phyloP scores from a whole-genome alignment of 257 asterid genomes.

The Gentiana dahurica region DNA sequence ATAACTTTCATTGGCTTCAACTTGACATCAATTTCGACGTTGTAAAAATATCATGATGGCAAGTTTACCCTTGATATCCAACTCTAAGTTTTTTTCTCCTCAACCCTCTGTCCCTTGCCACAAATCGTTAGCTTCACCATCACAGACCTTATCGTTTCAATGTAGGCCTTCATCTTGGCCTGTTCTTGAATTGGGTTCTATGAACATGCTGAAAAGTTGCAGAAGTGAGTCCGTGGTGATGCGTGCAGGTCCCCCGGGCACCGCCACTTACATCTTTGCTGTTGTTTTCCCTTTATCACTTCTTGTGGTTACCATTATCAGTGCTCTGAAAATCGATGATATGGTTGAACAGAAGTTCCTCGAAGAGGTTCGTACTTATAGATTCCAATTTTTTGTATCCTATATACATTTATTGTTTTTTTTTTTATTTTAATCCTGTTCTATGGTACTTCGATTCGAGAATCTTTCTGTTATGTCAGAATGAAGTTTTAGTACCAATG shows the following conservation, averaged over 20 bases:
- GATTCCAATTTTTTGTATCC: neutral
- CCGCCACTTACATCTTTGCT: constrained; percentile 50
- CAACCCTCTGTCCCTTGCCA: neutral
- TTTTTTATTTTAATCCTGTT: no score
- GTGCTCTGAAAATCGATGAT: constrained; percentile 48
- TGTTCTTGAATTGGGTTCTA: constrained; percentile 8
- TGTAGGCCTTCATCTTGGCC: neutral
- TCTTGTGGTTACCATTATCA: constrained; percentile 46
- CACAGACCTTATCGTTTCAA: constrained; percentile 1
- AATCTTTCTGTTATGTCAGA: no score
- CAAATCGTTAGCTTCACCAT: neutral
- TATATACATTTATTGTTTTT: no score
- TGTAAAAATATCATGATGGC: constrained; percentile 4
- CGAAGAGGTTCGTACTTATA: constrained; percentile 45
- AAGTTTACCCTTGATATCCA: constrained; percentile 6
- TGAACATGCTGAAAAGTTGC: constrained; percentile 1
- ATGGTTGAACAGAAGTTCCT: constrained; percentile 59
- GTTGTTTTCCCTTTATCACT: constrained; percentile 60
- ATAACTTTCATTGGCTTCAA: no score
- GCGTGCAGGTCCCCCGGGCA: constrained; percentile 51
- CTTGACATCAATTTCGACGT: no score
- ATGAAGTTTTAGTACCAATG: no score
- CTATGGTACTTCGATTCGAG: no score
- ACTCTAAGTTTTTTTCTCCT: constrained; percentile 2
- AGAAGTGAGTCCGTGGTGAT: constrained; percentile 45